phyloP scores from a whole-genome alignment of 352 stramenopile species.

The Phytopythium chamaehyphon region DNA sequence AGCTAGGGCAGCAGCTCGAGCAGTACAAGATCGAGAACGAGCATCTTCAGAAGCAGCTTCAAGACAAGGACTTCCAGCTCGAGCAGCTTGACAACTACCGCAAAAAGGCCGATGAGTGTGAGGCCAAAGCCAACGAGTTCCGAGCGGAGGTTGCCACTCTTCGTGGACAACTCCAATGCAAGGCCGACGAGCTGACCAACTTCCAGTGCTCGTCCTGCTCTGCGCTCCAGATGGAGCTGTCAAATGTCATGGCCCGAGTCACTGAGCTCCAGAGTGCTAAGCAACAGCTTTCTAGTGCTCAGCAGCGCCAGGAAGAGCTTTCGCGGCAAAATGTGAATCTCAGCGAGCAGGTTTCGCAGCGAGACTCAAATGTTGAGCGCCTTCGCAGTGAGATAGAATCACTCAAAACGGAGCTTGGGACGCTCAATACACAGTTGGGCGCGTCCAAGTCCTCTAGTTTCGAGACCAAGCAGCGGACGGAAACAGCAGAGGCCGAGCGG shows the following conservation, averaged over 20 bases:
- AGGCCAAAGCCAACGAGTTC: constrained; percentile 28
- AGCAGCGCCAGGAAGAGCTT: constrained; percentile 41
- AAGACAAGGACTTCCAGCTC: constrained; percentile 61
- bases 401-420: constrained; percentile 30
- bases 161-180: constrained; percentile 27
- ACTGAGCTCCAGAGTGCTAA: constrained; percentile 48
- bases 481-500: constrained; percentile 37
- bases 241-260: constrained; percentile 7
- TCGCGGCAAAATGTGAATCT: constrained; percentile 50
- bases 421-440: constrained; percentile 37
- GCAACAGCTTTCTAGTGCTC: constrained; percentile 26
- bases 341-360: constrained; percentile 50
- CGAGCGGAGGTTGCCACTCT: constrained; percentile 28
- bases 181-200: constrained; percentile 21
- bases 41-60: constrained; percentile 61
- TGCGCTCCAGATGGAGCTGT: constrained; percentile 32
- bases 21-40: constrained; percentile 77
- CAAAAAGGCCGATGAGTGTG: constrained; percentile 38
- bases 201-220: constrained; percentile 36
- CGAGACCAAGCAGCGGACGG: constrained; percentile 35
- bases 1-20: constrained; percentile 45
- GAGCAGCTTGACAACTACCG: constrained; percentile 53
- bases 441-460: constrained; percentile 40
- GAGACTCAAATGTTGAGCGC: constrained; percentile 40
- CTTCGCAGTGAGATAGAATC: constrained; percentile 43